Conservation (phyloP, 352 stramenopile genomes). For the Globisporangium nagaii region DNA sequence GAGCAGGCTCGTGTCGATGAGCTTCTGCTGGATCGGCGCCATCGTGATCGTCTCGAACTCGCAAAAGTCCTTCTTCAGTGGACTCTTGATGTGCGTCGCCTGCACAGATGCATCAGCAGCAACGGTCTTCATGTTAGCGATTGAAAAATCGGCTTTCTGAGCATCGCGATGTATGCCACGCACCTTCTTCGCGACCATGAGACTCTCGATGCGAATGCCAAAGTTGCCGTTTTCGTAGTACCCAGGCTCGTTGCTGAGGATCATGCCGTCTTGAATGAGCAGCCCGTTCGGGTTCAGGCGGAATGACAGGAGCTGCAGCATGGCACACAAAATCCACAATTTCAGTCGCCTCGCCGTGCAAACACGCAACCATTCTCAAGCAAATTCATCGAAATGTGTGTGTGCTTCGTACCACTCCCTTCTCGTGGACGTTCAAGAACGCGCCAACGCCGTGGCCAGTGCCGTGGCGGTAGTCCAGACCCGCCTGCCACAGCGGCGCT, state of each 20-base stretch:
- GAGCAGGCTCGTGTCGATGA: conserved; percentile 93
- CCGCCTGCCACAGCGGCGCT: conserved; percentile 90
- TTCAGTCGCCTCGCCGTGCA: not conserved
- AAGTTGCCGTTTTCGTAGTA: conserved; percentile 98
- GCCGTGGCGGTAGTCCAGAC: conserved; percentile 97
- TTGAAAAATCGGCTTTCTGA: too few species aligned
- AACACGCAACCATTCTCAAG: not conserved
- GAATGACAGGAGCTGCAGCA: conserved; percentile 68
- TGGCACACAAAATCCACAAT: not conserved
- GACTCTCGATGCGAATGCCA: conserved; percentile 99
- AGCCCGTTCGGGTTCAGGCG: conserved; percentile 74
- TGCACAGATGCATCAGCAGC: conserved; percentile 6
- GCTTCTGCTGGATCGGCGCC: conserved; percentile 97
- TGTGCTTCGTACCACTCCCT: conserved; percentile 69
- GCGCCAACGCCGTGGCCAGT: conserved; percentile 97
- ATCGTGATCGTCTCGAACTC: conserved; percentile 97
- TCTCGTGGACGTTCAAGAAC: conserved; percentile 97
- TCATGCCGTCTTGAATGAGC: conserved; percentile 93
- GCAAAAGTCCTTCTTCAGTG: conserved; percentile 87
- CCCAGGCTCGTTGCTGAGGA: conserved; percentile 97
- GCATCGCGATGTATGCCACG: too few species aligned
- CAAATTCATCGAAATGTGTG: too few species aligned
- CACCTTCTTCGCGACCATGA: conserved; percentile 93
- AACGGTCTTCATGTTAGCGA: not conserved
- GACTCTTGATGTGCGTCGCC: conserved; percentile 56